Base-by-base conservation (phyloP, 805 yeast genomes). In the Dipodascus albidus region DNA sequence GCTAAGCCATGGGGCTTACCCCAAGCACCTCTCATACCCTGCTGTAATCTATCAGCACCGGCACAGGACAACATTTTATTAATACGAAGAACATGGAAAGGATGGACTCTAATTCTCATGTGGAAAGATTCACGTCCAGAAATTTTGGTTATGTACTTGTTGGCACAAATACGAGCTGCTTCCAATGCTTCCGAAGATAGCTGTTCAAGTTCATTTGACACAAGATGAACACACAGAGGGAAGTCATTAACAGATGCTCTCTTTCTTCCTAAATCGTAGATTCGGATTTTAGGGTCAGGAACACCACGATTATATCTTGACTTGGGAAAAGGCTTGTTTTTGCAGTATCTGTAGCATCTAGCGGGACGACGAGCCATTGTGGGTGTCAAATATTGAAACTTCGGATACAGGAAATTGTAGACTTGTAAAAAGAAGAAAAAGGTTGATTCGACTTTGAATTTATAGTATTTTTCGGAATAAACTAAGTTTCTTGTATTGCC, bases 11-110 rank as follows among this genome's bases (percentile, higher is more conserved):
- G 96, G 71, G 99, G 99, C 82, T 93, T 93, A 89, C 99, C 99
- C 98, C 98, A 93, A 74, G 99, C 99, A 83, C 95, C 95, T 88
- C 99, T 91, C 99, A 93, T 93, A 90, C 99, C 99, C 82, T 93
- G 98, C 82, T 93, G 99, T 80, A 93, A 84, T 87, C 99, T 89
- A 91, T 93, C 99, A 75, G 99, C 99, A 87, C 99, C 99, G 81
- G 99, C 99, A 83, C 99, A 93, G 73, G 99, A 93, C 96, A 93
- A 89, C 99, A 93, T 93, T 88, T 93, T 93, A 93, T 93, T 93
- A 82, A 93, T 93, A 81, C 99, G 86, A 76, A 93, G 83, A 67
- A 93, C 99, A 84, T 93, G 99, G 98, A 87, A 93, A 69, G 99
- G 99, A 80, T 93, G 99, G 72, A 90, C 98, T 82, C 99, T 90